phyloP scores from a whole-genome alignment of 345 rosid genomes.

The Fremontodendron californicum region DNA sequence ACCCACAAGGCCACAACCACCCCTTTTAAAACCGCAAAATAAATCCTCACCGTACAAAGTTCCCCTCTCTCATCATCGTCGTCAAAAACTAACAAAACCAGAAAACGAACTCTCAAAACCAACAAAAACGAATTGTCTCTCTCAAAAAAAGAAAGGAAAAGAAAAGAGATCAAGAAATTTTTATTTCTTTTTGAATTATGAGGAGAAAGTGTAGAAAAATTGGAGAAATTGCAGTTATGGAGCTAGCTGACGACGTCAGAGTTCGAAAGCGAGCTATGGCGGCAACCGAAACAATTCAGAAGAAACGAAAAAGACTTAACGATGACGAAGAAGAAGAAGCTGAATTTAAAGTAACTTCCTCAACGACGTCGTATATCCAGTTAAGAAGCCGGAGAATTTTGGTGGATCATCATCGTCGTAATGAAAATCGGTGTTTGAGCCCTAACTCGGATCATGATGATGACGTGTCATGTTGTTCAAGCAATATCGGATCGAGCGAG shows the following conservation, averaged over 20 bases:
- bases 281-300: slow-evolving; percentile 7
- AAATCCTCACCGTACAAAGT: slow-evolving; percentile 39
- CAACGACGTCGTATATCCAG: slow-evolving; percentile 31
- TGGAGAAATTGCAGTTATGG: slow-evolving; percentile 27
- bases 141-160: no score
- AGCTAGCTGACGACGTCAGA: slow-evolving; percentile 31
- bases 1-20: neutral
- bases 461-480: slow-evolving; percentile 49
- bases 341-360: neutral
- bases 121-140: neutral
- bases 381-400: slow-evolving; percentile 30
- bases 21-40: slow-evolving; percentile 11
- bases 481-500: slow-evolving; percentile 42
- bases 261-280: slow-evolving; percentile 25
- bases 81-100: slow-evolving; percentile 4
- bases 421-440: slow-evolving; percentile 24
- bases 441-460: slow-evolving; percentile 21
- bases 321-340: neutral
- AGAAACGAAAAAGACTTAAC: slow-evolving; percentile 2
- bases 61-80: slow-evolving; percentile 7
- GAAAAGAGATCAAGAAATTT: neutral
- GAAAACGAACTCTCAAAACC: neutral
- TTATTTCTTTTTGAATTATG: slow-evolving; percentile 11
- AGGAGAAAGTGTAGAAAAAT: slow-evolving; percentile 37
- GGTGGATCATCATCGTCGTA: slow-evolving; percentile 8